Conservation (phyloP, 2,329 filamentous ascomycete species). For the Gnomoniopsis smithogilvyi region DNA sequence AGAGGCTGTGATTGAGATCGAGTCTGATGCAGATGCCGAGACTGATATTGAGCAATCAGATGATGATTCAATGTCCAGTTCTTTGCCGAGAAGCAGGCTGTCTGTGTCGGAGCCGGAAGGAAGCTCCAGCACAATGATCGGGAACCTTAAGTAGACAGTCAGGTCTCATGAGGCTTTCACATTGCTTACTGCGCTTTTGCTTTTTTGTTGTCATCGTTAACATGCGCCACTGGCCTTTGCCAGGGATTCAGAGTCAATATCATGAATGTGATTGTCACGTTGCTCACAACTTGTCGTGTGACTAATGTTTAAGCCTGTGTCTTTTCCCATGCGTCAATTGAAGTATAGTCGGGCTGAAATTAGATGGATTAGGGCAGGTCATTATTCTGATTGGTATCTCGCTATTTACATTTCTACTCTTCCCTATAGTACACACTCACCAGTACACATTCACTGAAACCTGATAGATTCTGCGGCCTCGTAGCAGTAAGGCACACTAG, state of each 20-base stretch:
- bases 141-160: background rate
- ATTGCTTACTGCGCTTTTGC: too few species aligned
- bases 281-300: too few species aligned
- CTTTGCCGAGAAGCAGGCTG: background rate
- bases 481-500: constrained; percentile 23
- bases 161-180: background rate
- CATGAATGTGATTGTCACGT: too few species aligned
- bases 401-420: background rate
- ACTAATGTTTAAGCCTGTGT: too few species aligned
- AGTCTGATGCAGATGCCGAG: background rate
- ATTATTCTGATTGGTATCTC: background rate
- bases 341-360: too few species aligned
- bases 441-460: background rate
- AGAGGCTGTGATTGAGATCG: background rate
- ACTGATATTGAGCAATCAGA: background rate
- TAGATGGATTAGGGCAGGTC: background rate
- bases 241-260: too few species aligned
- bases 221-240: too few species aligned
- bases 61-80: background rate
- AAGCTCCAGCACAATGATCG: background rate
- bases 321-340: too few species aligned
- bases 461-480: constrained; percentile 17
- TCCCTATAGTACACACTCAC: too few species aligned
- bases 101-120: background rate
- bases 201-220: too few species aligned